phyloP scores from a whole-genome alignment of 2,329 filamentous ascomycete genomes.

The Cryoendolithus antarcticus region DNA sequence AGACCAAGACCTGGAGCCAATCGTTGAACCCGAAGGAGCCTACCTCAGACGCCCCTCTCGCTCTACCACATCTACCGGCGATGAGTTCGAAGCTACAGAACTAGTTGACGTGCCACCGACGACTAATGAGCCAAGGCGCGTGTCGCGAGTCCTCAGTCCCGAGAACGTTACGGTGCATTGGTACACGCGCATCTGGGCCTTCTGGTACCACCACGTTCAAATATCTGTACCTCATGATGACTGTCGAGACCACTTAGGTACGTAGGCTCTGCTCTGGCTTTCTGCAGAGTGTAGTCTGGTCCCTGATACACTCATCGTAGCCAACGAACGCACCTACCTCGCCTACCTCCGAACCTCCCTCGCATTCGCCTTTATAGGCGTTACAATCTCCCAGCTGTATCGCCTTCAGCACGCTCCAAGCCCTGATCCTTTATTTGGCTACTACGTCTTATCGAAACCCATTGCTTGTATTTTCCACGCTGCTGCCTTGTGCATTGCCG shows the following conservation, averaged over 20 bases:
- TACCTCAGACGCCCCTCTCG: neutral
- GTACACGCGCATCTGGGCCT: conserved; percentile 26
- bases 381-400: conserved; percentile 56
- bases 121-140: neutral
- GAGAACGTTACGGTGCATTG: conserved; percentile 20
- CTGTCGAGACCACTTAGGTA: conserved; percentile 47
- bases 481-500: conserved; percentile 36
- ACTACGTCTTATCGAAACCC: conserved; percentile 48
- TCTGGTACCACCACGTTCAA: conserved; percentile 40
- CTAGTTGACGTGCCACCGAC: conserved; percentile 10
- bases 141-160: conserved; percentile 1
- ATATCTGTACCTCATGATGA: conserved; percentile 38
- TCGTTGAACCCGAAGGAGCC: too few species aligned
- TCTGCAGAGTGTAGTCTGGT: neutral
- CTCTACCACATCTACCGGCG: conserved; percentile 5
- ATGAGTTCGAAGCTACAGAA: conserved; percentile 24
- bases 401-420: conserved; percentile 41
- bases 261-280: conserved; percentile 9
- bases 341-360: conserved; percentile 61
- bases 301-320: conserved; percentile 28
- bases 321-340: conserved; percentile 62
- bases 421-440: conserved; percentile 40
- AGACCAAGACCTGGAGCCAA: too few species aligned
- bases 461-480: conserved; percentile 39
- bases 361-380: conserved; percentile 54